phyloP scores from a whole-genome alignment of 257 asterid species.

The Forsythia suspensa region DNA sequence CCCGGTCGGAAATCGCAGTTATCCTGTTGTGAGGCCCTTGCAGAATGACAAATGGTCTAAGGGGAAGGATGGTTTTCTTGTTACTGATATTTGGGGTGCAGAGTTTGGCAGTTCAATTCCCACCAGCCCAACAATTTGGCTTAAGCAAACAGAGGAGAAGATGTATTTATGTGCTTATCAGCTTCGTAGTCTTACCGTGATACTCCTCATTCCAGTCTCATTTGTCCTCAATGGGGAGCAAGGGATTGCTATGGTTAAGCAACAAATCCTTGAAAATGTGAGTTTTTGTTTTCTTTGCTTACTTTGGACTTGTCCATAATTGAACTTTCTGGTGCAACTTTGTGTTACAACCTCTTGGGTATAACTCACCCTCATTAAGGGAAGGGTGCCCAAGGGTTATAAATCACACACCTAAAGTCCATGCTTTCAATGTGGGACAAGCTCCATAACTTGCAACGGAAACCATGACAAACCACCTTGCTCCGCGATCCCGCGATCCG shows the following conservation, averaged over 20 bases:
- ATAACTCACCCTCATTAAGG: too few species aligned
- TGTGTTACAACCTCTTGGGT: too few species aligned
- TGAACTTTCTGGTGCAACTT: conserved; percentile 5
- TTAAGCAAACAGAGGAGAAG: conserved; percentile 72
- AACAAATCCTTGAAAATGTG: conserved; percentile 78
- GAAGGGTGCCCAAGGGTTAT: too few species aligned
- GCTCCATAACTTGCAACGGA: too few species aligned
- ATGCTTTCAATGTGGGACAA: too few species aligned
- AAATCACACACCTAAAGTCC: too few species aligned
- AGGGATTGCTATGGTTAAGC: conserved; percentile 76
- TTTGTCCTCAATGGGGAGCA: conserved; percentile 71
- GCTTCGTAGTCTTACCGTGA: conserved; percentile 74
- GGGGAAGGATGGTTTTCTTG: conserved; percentile 86
- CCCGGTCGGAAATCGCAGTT: conserved; percentile 47
- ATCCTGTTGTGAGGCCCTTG: conserved; percentile 87
- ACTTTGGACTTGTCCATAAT: not conserved
- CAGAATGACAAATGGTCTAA: conserved; percentile 86
- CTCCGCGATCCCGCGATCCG: too few species aligned
- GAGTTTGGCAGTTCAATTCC: conserved; percentile 55
- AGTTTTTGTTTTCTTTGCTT: conserved; percentile 25
- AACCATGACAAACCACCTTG: too few species aligned
- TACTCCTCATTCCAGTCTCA: conserved; percentile 76
- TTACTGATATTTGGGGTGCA: conserved; percentile 85
- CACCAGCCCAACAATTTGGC: conserved; percentile 70
- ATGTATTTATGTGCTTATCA: conserved; percentile 84